Percentiles rank a stretch among this genome's conserved stretches.
phyloP scores from a whole-genome alignment of 176 grass and related monocot species.

The Musa acuminata region DNA sequence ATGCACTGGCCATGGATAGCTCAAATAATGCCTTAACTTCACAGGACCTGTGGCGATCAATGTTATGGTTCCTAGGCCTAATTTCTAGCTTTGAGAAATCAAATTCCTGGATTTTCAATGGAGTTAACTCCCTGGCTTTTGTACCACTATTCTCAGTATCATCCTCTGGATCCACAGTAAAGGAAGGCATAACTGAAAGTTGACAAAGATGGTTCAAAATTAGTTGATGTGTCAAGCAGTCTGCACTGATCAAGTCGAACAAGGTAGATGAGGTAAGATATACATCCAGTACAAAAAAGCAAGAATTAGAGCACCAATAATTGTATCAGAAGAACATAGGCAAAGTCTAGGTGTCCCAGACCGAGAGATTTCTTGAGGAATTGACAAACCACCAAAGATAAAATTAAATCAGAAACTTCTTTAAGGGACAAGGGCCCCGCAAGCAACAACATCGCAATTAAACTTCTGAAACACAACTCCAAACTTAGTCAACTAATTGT shows the following conservation, averaged over 20 bases:
- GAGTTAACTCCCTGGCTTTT: not conserved
- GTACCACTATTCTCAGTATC: not conserved
- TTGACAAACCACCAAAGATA: not conserved
- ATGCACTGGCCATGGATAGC: slow-evolving; percentile 14
- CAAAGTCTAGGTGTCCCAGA: too few relatives aligned
- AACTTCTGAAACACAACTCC: not conserved
- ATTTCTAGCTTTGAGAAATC: slow-evolving; percentile 39
- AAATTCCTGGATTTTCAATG: slow-evolving; percentile 1
- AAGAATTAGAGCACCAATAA: too few relatives aligned
- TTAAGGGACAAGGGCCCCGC: not conserved
- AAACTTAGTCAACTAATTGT: not conserved
- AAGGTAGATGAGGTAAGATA: too few relatives aligned
- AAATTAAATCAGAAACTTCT: not conserved
- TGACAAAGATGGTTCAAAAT: not conserved
- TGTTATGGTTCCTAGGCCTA: slow-evolving; percentile 29
- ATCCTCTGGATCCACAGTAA: not conserved
- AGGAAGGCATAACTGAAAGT: not conserved
- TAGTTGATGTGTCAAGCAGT: not conserved
- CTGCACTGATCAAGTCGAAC: too few relatives aligned
- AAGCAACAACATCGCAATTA: not conserved
- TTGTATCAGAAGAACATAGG: too few relatives aligned
- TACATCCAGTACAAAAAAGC: too few relatives aligned
- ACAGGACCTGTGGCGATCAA: slow-evolving; percentile 55
- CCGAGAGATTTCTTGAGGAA: not conserved
- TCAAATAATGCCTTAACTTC: slow-evolving; percentile 31